Evolutionary conservation across 2,329 filamentous ascomycete genomes (phyloP).

Genomic region (Trichoderma oligosporum): DNA sequence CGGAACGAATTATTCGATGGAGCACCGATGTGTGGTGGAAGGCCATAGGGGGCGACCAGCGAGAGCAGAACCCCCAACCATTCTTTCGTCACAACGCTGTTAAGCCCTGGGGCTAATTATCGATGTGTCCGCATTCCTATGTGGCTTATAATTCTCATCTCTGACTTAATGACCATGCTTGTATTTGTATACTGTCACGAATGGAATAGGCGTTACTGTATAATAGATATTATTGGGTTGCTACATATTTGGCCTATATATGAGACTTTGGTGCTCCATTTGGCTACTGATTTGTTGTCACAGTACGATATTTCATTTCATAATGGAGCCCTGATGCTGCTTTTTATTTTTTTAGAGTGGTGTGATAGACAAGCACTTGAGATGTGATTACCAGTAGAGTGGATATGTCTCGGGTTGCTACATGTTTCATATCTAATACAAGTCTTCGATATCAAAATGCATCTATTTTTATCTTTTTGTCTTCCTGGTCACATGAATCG

Average conservation of each 20-base stretch:
- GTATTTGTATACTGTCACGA: slow-evolving; percentile 28
- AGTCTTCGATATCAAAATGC: too few relatives aligned
- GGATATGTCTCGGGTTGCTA: too few relatives aligned
- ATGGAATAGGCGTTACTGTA: slow-evolving; percentile 16
- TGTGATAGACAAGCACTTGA: too few relatives aligned
- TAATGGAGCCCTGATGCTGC: too few relatives aligned
- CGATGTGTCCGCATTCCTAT: slow-evolving; percentile 3
- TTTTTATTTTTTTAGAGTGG: too few relatives aligned
- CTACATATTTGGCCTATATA: not conserved
- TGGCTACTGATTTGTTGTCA: too few relatives aligned
- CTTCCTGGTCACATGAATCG: too few relatives aligned
- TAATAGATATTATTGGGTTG: not conserved
- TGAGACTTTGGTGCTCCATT: too few relatives aligned
- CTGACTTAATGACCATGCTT: slow-evolving; percentile 22
- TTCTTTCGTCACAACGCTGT: slow-evolving; percentile 31
- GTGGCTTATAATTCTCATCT: slow-evolving; percentile 16
- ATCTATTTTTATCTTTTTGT: too few relatives aligned
- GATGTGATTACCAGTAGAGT: too few relatives aligned
- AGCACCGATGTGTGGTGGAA: slow-evolving; percentile 92
- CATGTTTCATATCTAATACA: too few relatives aligned
- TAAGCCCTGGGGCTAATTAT: slow-evolving; percentile 22
- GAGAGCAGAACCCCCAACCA: slow-evolving; percentile 42
- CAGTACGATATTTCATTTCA: too few relatives aligned
- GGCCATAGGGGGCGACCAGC: slow-evolving; percentile 68
- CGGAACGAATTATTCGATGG: slow-evolving; percentile 83